These are phyloP conservation scores for Hibiscus trionum DNA, from an alignment of 345 rosid species.

Conservation along the genomic window DNA sequence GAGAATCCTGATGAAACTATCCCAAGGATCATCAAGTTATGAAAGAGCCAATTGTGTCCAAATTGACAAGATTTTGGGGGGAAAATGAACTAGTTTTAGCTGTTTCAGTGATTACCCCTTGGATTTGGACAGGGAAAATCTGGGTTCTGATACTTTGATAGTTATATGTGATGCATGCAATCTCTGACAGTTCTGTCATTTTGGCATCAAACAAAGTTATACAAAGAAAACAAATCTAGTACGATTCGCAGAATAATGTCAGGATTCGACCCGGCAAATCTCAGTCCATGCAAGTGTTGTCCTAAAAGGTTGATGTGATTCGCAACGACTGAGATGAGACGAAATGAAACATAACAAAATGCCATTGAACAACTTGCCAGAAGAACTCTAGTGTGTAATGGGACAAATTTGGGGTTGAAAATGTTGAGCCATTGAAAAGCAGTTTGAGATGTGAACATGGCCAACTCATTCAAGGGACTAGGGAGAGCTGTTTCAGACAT, in stretches of 20 bases:
- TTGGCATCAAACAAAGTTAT: conserved; percentile 3
- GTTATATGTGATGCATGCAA: neutral
- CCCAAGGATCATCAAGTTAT: neutral
- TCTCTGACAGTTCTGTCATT: conserved; percentile 15
- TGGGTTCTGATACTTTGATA: neutral
- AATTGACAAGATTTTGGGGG: neutral
- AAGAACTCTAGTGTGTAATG: neutral
- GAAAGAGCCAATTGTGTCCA: neutral
- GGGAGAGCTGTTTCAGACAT: neutral
- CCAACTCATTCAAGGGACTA: neutral
- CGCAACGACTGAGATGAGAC: too few species aligned
- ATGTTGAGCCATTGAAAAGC: too few species aligned
- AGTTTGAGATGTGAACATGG: neutral
- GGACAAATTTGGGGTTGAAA: neutral
- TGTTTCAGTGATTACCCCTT: neutral
- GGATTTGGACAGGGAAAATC: neutral
- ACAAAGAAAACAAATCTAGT: conserved; percentile 2
- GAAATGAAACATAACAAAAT: neutral
- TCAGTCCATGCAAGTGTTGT: too few species aligned
- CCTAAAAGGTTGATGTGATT: too few species aligned
- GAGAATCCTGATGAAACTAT: neutral
- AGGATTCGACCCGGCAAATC: conserved; percentile 14
- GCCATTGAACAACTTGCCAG: neutral
- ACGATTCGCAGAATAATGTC: conserved; percentile 6
- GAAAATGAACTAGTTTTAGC: neutral